A percentile compares a stretch with the other conserved stretches of the same genome.
Evolutionary conservation across 768 basidiomycete species (phyloP).

Genomic region (Omphalotus guepiniiformis): DNA sequence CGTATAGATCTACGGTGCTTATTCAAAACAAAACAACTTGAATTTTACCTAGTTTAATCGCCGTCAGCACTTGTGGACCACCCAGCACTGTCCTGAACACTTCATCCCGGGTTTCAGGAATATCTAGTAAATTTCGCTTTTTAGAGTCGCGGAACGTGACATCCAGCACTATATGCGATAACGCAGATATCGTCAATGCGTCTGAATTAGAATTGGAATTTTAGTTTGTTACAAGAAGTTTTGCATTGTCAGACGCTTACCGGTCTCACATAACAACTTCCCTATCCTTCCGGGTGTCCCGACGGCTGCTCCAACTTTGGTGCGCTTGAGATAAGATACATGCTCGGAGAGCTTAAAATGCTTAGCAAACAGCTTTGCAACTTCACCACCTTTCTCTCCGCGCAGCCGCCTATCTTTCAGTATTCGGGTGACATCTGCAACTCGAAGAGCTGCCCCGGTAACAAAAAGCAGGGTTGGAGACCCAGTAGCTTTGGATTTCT

Average conservation of each 20-base stretch:
- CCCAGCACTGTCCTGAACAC: constrained; percentile 73
- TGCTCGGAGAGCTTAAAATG: constrained; percentile 92
- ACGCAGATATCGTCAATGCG: constrained; percentile 63
- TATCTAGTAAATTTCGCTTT: constrained; percentile 70
- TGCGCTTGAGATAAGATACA: constrained; percentile 73
- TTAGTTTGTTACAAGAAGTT: neutral
- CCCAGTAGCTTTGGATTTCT: constrained; percentile 73
- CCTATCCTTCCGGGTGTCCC: constrained; percentile 92
- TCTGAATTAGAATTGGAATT: constrained; percentile 38
- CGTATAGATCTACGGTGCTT: no score
- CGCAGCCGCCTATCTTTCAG: constrained; percentile 65
- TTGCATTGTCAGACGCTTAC: constrained; percentile 31
- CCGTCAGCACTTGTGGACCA: constrained; percentile 53
- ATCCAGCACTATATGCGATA: constrained; percentile 85
- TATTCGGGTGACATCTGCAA: constrained; percentile 79
- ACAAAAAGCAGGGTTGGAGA: constrained; percentile 85
- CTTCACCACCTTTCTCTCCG: constrained; percentile 84
- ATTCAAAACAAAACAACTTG: constrained; percentile 77
- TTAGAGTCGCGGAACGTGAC: constrained; percentile 71
- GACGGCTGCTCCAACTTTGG: constrained; percentile 84
- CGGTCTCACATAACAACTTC: constrained; percentile 73
- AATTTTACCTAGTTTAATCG: constrained; percentile 67
- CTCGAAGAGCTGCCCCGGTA: constrained; percentile 85
- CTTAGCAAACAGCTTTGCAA: constrained; percentile 93
- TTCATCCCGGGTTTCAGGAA: constrained; percentile 81